A percentile compares a stretch with the other conserved stretches of the same genome.
Conservation (phyloP, 805 yeast genomes). For the Candida parachauliodes region DNA sequence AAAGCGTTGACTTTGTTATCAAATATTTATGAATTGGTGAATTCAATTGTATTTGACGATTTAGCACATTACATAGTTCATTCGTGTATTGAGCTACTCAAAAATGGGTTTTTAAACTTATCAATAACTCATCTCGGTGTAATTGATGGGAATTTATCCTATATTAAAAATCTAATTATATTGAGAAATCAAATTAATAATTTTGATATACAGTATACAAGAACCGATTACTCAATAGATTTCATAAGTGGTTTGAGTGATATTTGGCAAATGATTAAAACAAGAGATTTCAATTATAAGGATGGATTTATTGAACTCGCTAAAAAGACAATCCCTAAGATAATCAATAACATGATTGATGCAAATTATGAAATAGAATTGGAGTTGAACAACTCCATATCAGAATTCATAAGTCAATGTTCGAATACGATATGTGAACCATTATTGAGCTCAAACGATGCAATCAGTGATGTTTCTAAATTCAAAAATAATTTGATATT, state of each 20-base stretch:
- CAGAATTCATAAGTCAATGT: constrained; percentile 57
- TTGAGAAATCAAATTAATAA: constrained; percentile 64
- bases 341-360: constrained; percentile 78
- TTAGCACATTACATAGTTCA: constrained; percentile 85
- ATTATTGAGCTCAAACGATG: constrained; percentile 17
- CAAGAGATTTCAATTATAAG: constrained; percentile 44
- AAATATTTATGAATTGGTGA: constrained; percentile 75
- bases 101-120: constrained; percentile 45
- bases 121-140: constrained; percentile 46
- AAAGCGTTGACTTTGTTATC: constrained; percentile 67
- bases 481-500: constrained; percentile 49
- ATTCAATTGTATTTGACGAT: constrained; percentile 79
- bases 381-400: constrained; percentile 68
- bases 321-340: constrained; percentile 70
- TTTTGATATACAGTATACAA: constrained; percentile 75
- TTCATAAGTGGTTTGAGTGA: constrained; percentile 66
- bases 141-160: constrained; percentile 59
- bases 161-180: constrained; percentile 67
- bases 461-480: constrained; percentile 25
- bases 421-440: constrained; percentile 47
- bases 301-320: constrained; percentile 48
- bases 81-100: constrained; percentile 62
- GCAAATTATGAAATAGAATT: constrained; percentile 67
- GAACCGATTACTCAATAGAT: constrained; percentile 73
- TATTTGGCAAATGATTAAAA: constrained; percentile 34